These are phyloP conservation scores for Komagataea norvegica DNA, from an alignment of 1,139 yeast species.

Conservation along the genomic window DNA sequence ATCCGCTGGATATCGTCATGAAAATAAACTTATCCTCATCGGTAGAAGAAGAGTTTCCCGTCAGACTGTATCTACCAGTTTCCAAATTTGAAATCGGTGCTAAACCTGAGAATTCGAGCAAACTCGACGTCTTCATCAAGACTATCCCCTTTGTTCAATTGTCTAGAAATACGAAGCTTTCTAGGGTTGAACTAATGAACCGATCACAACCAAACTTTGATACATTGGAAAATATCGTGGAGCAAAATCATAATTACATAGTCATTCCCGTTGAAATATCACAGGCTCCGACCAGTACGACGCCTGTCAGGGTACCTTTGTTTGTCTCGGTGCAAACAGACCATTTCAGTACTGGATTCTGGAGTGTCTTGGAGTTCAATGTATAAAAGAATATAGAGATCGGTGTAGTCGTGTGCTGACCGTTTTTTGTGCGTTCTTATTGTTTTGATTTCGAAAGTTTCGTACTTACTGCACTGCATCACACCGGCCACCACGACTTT, in stretches of 20 bases:
- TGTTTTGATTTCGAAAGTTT: background rate
- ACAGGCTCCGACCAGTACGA: background rate
- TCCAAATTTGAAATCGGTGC: slow-evolving; percentile 21
- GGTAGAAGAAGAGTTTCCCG: slow-evolving; percentile 1
- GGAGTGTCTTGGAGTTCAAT: slow-evolving; percentile 14
- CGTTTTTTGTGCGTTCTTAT: too few relatives aligned
- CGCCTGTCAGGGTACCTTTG: slow-evolving; percentile 13
- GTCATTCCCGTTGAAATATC: slow-evolving; percentile 19
- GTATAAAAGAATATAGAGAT: background rate
- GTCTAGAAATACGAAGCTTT: slow-evolving; percentile 21
- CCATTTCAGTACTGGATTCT: slow-evolving; percentile 16
- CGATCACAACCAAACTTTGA: slow-evolving; percentile 15
- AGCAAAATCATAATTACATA: slow-evolving; percentile 17
- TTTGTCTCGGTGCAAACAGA: slow-evolving; percentile 17
- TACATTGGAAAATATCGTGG: slow-evolving; percentile 14
- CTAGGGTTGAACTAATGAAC: slow-evolving; percentile 28
- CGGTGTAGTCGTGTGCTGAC: too few relatives aligned
- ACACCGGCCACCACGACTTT: too few relatives aligned
- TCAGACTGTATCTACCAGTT: slow-evolving; percentile 25
- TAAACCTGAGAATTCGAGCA: slow-evolving; percentile 20
- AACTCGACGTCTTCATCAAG: slow-evolving; percentile 21
- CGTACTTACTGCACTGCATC: too few relatives aligned
- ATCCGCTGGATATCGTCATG: slow-evolving; percentile 16
- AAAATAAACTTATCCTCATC: slow-evolving; percentile 20
- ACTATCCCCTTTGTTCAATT: slow-evolving; percentile 26